Conservation (phyloP, 805 yeast genomes). For the Pichia exigua region DNA sequence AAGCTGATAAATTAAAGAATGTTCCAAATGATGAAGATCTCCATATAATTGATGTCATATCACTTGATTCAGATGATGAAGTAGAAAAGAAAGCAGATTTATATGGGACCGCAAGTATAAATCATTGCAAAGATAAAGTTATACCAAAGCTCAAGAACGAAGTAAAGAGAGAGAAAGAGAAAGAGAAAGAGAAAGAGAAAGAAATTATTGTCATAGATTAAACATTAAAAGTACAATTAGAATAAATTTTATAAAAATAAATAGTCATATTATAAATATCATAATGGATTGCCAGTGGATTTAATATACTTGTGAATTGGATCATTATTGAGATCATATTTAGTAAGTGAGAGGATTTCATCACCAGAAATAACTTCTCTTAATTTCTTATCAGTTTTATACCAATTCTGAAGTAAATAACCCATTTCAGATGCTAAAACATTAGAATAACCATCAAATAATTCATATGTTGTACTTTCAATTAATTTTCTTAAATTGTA, state of each 20-base stretch:
- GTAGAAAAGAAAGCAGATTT: not conserved
- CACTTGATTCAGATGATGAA: constrained; percentile 12
- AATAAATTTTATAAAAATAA: not conserved
- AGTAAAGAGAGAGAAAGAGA: not conserved
- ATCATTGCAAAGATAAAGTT: not conserved
- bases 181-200: not conserved
- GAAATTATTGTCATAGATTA: not conserved
- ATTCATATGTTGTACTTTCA: constrained; percentile 49
- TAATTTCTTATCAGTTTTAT: constrained; percentile 51
- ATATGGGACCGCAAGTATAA: not conserved
- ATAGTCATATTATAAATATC: not conserved
- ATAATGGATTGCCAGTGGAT: constrained; percentile 30
- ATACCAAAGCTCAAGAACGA: not conserved
- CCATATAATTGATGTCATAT: constrained; percentile 27
- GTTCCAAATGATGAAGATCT: constrained; percentile 41
- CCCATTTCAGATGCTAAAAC: constrained; percentile 47
- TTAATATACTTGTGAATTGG: constrained; percentile 47
- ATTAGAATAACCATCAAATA: constrained; percentile 37
- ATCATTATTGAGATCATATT: constrained; percentile 45
- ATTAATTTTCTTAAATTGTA: constrained; percentile 54
- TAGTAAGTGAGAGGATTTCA: constrained; percentile 35
- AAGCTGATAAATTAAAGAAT: constrained; percentile 18
- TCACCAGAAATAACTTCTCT: constrained; percentile 48
- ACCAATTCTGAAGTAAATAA: constrained; percentile 62
- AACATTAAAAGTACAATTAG: not conserved